These are phyloP conservation scores for Tubosaeta sp. DNA, from an alignment of 768 basidiomycete genomes.

Conservation along the genomic window DNA sequence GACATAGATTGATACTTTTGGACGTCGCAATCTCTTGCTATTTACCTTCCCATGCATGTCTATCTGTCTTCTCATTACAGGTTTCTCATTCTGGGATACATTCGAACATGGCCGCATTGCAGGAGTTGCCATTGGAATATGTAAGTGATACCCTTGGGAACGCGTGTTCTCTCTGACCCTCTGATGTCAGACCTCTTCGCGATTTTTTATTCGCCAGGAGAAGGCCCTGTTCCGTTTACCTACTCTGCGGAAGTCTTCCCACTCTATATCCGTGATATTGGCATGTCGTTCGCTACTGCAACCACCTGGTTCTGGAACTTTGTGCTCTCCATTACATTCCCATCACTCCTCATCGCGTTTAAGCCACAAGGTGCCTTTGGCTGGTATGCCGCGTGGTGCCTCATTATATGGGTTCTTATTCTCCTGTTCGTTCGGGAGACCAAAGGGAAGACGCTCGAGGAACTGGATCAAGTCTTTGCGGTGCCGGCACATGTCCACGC, in stretches of 20 bases:
- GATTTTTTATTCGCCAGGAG: constrained; percentile 77
- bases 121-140: constrained; percentile 51
- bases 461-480: constrained; percentile 47
- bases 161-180: constrained; percentile 4
- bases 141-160: constrained; percentile 8
- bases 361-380: constrained; percentile 68
- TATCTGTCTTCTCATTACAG: constrained; percentile 67
- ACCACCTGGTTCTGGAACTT: constrained; percentile 62
- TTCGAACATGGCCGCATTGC: constrained; percentile 35
- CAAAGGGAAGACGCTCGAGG: constrained; percentile 63
- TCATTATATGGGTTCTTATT: constrained; percentile 52
- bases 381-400: constrained; percentile 64
- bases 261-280: constrained; percentile 48
- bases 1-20: constrained; percentile 64
- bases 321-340: constrained; percentile 66
- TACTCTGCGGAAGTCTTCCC: constrained; percentile 94
- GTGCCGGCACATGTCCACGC: constrained; percentile 53
- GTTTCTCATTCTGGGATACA: constrained; percentile 62
- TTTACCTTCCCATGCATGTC: constrained; percentile 84
- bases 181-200: constrained; percentile 41
- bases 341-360: constrained; percentile 60
- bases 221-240: constrained; percentile 87
- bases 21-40: constrained; percentile 70
- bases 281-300: constrained; percentile 70
- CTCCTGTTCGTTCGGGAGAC: constrained; percentile 69